A percentile compares a stretch with the other conserved stretches of the same genome.
Conservation (phyloP, 2,329 filamentous ascomycete species). For the Hypomyces rosellus region DNA sequence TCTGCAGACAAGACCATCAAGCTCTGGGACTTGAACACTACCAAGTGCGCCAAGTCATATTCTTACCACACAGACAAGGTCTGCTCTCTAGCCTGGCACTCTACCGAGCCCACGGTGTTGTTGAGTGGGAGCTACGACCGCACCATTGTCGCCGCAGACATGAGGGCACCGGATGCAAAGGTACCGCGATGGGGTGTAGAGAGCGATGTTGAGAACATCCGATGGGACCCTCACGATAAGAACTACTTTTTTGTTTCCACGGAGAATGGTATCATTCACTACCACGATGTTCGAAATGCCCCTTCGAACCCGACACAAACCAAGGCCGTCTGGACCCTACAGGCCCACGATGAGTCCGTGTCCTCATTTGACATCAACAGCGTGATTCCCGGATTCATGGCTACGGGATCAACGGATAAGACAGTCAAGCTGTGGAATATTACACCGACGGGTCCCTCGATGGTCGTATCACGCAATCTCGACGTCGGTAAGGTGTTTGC, state of each 20-base stretch:
- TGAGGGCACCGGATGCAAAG: conserved; percentile 83
- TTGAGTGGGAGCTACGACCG: conserved; percentile 93
- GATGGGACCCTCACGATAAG: conserved; percentile 87
- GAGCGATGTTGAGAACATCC: conserved; percentile 86
- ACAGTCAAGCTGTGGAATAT: conserved; percentile 97
- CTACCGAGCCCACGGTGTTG: conserved; percentile 76
- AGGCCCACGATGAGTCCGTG: conserved; percentile 89
- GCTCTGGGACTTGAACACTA: conserved; percentile 91
- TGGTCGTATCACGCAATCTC: conserved; percentile 87
- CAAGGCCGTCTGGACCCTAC: conserved; percentile 88
- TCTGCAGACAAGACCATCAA: conserved; percentile 97
- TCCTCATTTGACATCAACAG: conserved; percentile 91
- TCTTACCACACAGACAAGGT: conserved; percentile 95
- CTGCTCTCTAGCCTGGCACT: conserved; percentile 92
- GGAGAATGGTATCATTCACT: conserved; percentile 85
- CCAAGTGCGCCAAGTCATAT: conserved; percentile 93
- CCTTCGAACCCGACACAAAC: conserved; percentile 66
- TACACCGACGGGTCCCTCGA: conserved; percentile 68
- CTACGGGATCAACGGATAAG: conserved; percentile 88
- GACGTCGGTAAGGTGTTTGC: conserved; percentile 95
- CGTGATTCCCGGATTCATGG: conserved; percentile 84
- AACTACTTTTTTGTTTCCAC: conserved; percentile 96
- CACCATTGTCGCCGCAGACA: conserved; percentile 89
- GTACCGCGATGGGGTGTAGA: conserved; percentile 86
- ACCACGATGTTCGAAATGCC: conserved; percentile 76